Evolutionary conservation across 2,329 filamentous ascomycete genomes (phyloP).

Genomic region (Diplodia mutila): DNA sequence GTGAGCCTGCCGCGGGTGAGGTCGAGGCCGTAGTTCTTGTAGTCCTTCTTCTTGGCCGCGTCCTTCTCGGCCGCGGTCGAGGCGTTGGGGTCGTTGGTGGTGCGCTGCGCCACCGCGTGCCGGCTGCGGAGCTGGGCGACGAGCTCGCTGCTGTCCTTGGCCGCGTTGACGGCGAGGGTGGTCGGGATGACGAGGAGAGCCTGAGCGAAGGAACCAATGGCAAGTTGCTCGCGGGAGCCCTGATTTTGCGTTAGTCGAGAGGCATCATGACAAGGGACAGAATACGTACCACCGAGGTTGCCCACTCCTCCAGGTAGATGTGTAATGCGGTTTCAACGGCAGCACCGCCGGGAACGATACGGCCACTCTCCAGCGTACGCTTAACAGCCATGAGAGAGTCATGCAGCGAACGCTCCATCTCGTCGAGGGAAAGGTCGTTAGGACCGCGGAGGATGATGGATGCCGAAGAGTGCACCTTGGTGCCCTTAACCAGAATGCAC

Average conservation of each 20-base stretch:
- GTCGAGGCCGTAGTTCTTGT: slow-evolving; percentile 98
- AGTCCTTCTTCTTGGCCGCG: slow-evolving; percentile 90
- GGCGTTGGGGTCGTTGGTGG: slow-evolving; percentile 69
- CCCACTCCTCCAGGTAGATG: slow-evolving; percentile 99
- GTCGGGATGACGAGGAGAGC: slow-evolving; percentile 93
- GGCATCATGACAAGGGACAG: not conserved
- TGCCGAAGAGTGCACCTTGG: slow-evolving; percentile 89
- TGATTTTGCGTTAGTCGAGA: slow-evolving; percentile 33
- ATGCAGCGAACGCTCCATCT: slow-evolving; percentile 99
- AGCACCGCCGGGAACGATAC: slow-evolving; percentile 93
- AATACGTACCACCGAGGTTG: slow-evolving; percentile 79
- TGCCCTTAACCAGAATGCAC: slow-evolving; percentile 95
- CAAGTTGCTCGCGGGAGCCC: slow-evolving; percentile 93
- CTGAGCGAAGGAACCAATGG: slow-evolving; percentile 96
- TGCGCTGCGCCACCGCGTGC: slow-evolving; percentile 91
- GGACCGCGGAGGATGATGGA: slow-evolving; percentile 94
- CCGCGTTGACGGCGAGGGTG: slow-evolving; percentile 94
- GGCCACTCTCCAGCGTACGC: slow-evolving; percentile 93
- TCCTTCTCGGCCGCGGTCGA: slow-evolving; percentile 79
- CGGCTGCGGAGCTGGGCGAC: slow-evolving; percentile 93
- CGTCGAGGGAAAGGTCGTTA: slow-evolving; percentile 95
- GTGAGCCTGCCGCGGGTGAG: slow-evolving; percentile 86
- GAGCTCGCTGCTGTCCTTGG: slow-evolving; percentile 93
- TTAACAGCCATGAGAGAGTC: slow-evolving; percentile 97
- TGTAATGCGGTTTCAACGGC: slow-evolving; percentile 98